phyloP scores from a whole-genome alignment of 768 basidiomycete species.

The Suillus subluteus region DNA sequence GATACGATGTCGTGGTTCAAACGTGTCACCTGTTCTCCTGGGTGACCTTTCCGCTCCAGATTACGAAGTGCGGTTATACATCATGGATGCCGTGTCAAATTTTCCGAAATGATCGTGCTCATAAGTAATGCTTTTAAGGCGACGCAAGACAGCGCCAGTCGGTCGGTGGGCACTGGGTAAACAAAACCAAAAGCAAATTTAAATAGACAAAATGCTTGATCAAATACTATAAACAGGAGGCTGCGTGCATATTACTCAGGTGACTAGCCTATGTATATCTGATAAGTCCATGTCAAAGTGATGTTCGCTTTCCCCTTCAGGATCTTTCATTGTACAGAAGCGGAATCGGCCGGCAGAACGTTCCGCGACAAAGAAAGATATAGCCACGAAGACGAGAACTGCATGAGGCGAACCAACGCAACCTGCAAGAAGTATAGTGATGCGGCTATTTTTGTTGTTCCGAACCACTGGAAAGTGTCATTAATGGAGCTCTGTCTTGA shows the following conservation, averaged over 20 bases:
- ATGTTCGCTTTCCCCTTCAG: constrained; percentile 16
- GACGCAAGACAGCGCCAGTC: neutral
- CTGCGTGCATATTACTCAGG: constrained; percentile 20
- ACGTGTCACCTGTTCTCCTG: constrained; percentile 11
- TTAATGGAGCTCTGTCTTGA: constrained; percentile 17
- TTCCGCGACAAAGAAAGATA: constrained; percentile 19
- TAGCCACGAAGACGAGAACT: constrained; percentile 13
- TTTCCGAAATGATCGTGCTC: constrained; percentile 34
- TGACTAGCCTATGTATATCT: constrained; percentile 32
- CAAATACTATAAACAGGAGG: constrained; percentile 14
- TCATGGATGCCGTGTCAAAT: constrained; percentile 18
- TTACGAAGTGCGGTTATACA: constrained; percentile 23
- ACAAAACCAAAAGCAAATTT: neutral
- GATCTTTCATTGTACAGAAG: constrained; percentile 9
- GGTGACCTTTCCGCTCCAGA: constrained; percentile 8
- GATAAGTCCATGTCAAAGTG: constrained; percentile 20
- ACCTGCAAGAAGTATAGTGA: constrained; percentile 11
- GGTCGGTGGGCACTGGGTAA: neutral
- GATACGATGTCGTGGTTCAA: constrained; percentile 9
- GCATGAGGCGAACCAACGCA: constrained; percentile 26
- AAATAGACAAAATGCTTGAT: constrained; percentile 5
- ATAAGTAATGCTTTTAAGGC: neutral
- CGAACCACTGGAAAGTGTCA: constrained; percentile 23
- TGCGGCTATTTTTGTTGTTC: constrained; percentile 36
- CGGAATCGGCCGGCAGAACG: constrained; percentile 23